Evolutionary conservation across 2,329 filamentous ascomycete genomes (phyloP).

Genomic region (Fusarium metavorans): DNA sequence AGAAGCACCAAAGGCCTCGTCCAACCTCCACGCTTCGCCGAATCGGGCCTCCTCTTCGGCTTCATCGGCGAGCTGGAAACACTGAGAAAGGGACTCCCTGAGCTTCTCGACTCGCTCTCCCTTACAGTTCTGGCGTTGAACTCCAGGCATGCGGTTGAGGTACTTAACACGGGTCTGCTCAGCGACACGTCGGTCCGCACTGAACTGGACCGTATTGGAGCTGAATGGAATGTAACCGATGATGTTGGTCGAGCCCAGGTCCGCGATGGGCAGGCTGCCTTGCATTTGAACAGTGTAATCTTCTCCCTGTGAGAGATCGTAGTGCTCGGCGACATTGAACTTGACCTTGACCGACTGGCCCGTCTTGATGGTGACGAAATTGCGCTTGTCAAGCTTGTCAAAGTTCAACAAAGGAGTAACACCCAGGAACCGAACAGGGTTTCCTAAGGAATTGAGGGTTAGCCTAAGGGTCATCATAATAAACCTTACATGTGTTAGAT

Average conservation of each 20-base stretch:
- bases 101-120: not conserved
- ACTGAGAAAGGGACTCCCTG: not conserved
- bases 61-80: not conserved
- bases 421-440: not conserved
- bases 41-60: not conserved
- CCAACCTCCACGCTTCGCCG: not conserved
- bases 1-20: not conserved
- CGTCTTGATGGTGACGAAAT: not conserved
- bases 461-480: not conserved
- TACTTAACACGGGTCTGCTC: not conserved
- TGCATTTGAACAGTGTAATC: not conserved
- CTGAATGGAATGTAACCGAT: not conserved
- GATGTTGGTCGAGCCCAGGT: not conserved
- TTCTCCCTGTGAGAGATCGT: not conserved
- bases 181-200: not conserved
- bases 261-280: not conserved
- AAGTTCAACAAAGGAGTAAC: not conserved
- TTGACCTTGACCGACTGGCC: not conserved
- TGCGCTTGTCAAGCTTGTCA: not conserved
- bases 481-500: not conserved
- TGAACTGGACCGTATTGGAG: not conserved
- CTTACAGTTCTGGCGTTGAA: not conserved
- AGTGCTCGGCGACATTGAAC: not conserved
- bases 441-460: not conserved
- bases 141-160: not conserved